Percentiles rank a stretch among this genome's conserved stretches.
Evolutionary conservation across 2,329 filamentous ascomycete species (phyloP).

Genomic region (Sphaerulina populicola): DNA sequence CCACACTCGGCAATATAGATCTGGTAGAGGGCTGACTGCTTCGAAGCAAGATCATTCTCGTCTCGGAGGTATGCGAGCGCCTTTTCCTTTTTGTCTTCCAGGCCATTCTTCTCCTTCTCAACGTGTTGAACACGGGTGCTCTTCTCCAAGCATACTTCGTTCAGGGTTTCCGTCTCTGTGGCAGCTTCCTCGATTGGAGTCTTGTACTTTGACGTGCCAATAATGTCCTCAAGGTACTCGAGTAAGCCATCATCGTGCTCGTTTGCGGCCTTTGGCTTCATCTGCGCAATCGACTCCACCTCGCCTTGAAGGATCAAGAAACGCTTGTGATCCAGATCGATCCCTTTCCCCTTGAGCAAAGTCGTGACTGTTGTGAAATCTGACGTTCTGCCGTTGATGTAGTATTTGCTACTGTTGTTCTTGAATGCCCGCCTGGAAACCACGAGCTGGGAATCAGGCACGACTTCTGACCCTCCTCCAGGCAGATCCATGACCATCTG

Average conservation of each 20-base stretch:
- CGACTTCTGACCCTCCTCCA: conserved; percentile 62
- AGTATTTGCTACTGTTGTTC: conserved; percentile 98
- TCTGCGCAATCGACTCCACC: conserved; percentile 96
- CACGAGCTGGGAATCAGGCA: conserved; percentile 75
- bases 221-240: conserved; percentile 97
- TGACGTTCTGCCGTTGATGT: conserved; percentile 82
- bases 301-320: conserved; percentile 96
- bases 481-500: conserved; percentile 87
- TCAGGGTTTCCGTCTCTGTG: conserved; percentile 78
- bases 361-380: conserved; percentile 89
- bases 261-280: conserved; percentile 92
- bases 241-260: conserved; percentile 94
- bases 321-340: conserved; percentile 95
- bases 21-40: conserved; percentile 88
- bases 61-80: conserved; percentile 81
- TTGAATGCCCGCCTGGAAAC: conserved; percentile 92
- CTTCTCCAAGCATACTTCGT: conserved; percentile 93
- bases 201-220: conserved; percentile 98
- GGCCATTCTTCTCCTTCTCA: conserved; percentile 85
- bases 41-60: conserved; percentile 83
- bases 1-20: conserved; percentile 80
- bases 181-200: conserved; percentile 91
- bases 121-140: conserved; percentile 92
- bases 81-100: conserved; percentile 96
- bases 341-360: conserved; percentile 74